Conservation (phyloP, 192 early-diverging fungal genomes). For the Spizellomyces punctatus region DNA sequence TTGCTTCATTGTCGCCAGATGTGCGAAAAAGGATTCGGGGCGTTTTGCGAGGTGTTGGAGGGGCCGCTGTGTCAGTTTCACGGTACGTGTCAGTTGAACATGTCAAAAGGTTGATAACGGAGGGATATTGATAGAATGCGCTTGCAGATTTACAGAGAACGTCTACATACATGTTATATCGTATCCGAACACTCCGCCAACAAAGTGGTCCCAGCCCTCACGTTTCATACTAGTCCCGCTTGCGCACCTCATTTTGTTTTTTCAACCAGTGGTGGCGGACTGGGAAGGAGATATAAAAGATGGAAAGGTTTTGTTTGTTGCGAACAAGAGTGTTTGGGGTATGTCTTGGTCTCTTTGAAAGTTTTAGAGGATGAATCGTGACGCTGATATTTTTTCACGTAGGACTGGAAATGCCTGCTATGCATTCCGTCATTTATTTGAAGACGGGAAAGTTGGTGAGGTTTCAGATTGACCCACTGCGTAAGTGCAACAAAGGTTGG, state of each 20-base stretch:
- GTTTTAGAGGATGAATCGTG: too few species aligned
- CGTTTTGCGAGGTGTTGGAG: background rate
- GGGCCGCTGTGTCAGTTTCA: background rate
- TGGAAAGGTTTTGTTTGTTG: constrained; percentile 12
- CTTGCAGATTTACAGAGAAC: background rate
- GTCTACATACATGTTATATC: constrained; percentile 18
- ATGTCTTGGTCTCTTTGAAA: too few species aligned
- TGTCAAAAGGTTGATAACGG: background rate
- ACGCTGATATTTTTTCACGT: too few species aligned
- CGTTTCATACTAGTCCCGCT: constrained; percentile 19
- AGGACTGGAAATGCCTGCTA: constrained; percentile 6
- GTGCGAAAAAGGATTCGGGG: constrained; percentile 6
- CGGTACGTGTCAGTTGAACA: background rate
- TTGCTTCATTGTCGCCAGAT: constrained; percentile 19
- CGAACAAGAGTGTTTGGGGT: constrained; percentile 4
- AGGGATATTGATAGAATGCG: background rate
- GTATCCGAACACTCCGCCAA: background rate
- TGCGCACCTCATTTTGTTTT: constrained; percentile 20
- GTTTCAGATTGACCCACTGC: constrained; percentile 14
- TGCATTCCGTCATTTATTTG: constrained; percentile 24
- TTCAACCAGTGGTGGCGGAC: constrained; percentile 13
- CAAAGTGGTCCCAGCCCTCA: constrained; percentile 19
- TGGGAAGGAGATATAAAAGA: constrained; percentile 11
- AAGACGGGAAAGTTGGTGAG: constrained; percentile 26
- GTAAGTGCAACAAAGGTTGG: constrained; percentile 4